Base-by-base conservation (phyloP, 2,329 filamentous ascomycete genomes). In the Penicillium sclerotigenum region DNA sequence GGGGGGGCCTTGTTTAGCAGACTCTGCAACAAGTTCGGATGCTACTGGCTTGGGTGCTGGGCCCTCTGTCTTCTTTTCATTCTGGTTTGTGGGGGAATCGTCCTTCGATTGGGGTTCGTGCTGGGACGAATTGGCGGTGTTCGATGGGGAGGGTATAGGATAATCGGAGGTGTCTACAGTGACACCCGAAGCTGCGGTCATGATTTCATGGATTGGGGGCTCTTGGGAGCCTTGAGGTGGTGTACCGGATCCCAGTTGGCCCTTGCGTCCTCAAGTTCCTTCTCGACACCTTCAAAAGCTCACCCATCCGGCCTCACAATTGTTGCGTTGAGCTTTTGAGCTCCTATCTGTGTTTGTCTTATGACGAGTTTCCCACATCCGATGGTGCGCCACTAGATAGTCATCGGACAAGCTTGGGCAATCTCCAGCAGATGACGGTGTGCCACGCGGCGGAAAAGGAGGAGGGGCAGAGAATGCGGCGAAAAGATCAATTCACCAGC, bases 161-260 rank as follows among this genome's bases (percentile, higher is more conserved):
- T 57, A 57, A 54, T 65, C 65, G 62, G 63, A 60, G 65, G 66
- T 61, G 60, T 65, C 60, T 59, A 60, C 56, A 43, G 62, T 63
- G 56, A 63, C 63, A 64, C 62, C 63, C 50, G 65, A 57, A 48
- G 59, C 61, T 52, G 69, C 64, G 61, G 65, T 66, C 71, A 73
- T 73, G 60, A 65, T 72, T 63, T 64, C 59, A 63, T 61, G 54
- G 57, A 59, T 53, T 52, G 28, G 18, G 51, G 52, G 49, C 47
- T 46, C 56, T 37, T 57, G 28, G 37, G 10, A 33, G 31, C 33
- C 41, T 48, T 37, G 41, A 38, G 38, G 31, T 53, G 31, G 43
- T 54, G 51, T 56, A 24, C 48, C 34, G 51, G 13, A 67, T 64
- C 65, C 67, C 55, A 45, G 53, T 52, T 49, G 55, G 46, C 37